These are phyloP conservation scores for Globisporangium spiculum DNA, from an alignment of 352 stramenopile genomes.

Conservation along the genomic window DNA sequence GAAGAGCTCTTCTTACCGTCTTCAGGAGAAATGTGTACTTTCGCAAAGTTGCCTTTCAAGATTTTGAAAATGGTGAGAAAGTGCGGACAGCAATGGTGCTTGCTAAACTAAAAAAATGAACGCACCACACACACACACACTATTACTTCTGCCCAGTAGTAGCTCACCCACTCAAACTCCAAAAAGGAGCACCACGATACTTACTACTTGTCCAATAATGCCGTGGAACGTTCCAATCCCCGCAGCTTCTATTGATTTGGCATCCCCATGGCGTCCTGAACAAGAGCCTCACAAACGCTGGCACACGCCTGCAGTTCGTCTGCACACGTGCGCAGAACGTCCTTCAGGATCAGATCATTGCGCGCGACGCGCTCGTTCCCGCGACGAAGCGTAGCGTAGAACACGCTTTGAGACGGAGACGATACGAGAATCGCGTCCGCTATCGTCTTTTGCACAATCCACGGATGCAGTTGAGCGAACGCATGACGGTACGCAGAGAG, in stretches of 20 bases:
- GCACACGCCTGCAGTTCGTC: conserved; percentile 9
- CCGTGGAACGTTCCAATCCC: neutral
- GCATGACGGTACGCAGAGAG: conserved; percentile 13
- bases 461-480: conserved; percentile 14
- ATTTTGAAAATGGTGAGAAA: neutral
- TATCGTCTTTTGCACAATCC: conserved; percentile 15
- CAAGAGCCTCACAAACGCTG: neutral
- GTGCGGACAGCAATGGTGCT: neutral
- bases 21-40: neutral
- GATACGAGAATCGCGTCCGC: conserved; percentile 1
- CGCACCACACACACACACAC: neutral
- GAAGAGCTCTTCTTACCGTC: neutral
- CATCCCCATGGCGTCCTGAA: neutral
- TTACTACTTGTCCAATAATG: neutral
- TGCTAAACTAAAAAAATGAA: neutral
- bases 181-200: neutral
- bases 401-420: neutral
- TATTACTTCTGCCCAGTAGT: neutral
- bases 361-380: conserved; percentile 15
- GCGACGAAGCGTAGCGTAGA: conserved; percentile 7
- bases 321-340: conserved; percentile 7
- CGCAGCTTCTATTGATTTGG: neutral
- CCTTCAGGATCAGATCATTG: conserved; percentile 4
- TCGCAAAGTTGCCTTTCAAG: neutral
- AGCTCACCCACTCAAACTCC: neutral